Percentiles rank a stretch among this genome's conserved stretches.
phyloP scores from a whole-genome alignment of 2,329 filamentous ascomycete genomes.

The Diaporthe vaccinii region DNA sequence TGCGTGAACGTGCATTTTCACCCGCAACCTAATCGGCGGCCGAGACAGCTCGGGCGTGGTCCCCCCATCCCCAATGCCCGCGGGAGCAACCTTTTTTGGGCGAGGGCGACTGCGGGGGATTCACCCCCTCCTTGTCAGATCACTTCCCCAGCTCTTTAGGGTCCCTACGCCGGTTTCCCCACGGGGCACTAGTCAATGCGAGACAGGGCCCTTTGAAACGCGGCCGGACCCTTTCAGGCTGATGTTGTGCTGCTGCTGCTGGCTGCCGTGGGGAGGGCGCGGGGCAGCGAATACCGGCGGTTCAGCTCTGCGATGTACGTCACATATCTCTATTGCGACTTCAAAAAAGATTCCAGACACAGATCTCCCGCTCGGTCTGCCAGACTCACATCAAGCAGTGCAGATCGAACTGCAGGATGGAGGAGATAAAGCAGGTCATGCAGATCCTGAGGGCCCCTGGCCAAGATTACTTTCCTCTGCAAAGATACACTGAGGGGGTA shows the following conservation, averaged over 20 bases:
- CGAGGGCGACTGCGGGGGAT: background rate
- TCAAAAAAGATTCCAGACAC: too few species aligned
- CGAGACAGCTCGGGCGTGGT: background rate
- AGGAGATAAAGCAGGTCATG: too few species aligned
- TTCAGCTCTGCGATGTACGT: background rate
- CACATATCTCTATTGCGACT: background rate
- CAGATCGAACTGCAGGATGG: too few species aligned
- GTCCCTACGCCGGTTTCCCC: slow-evolving; percentile 11
- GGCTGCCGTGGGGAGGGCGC: background rate
- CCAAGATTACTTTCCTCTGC: too few species aligned
- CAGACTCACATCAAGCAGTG: too few species aligned
- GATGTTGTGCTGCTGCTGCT: slow-evolving; percentile 13
- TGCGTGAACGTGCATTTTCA: slow-evolving; percentile 10
- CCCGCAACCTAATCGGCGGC: slow-evolving; percentile 27
- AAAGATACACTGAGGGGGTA: background rate
- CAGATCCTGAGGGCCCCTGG: too few species aligned
- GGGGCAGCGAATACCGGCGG: background rate
- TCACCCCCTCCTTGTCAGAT: slow-evolving; percentile 2
- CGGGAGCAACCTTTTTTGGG: slow-evolving; percentile 8
- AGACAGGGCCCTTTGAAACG: slow-evolving; percentile 9
- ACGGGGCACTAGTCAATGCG: slow-evolving; percentile 13
- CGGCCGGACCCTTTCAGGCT: slow-evolving; percentile 29
- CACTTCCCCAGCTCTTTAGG: background rate
- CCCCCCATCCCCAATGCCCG: slow-evolving; percentile 8
- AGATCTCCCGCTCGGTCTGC: too few species aligned